Evolutionary conservation across 331 rosid species (phyloP).

Genomic region (Prunus yedoensis): DNA sequence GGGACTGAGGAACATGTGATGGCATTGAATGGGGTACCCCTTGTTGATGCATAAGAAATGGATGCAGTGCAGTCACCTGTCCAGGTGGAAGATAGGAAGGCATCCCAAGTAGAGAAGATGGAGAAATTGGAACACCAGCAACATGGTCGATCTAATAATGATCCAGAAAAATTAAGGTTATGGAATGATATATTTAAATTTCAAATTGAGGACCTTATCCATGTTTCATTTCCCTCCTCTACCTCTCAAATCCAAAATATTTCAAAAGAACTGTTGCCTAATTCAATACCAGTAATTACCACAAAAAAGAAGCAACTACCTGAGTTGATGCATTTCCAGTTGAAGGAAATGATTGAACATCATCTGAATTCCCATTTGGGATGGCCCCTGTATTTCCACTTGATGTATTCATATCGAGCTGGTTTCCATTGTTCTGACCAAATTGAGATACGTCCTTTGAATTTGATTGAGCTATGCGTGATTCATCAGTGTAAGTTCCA

Average conservation of each 20-base stretch:
- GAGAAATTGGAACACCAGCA: conserved; percentile 66
- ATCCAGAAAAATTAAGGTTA: conserved; percentile 19
- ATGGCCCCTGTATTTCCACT: conserved; percentile 57
- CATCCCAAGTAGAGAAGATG: conserved; percentile 80
- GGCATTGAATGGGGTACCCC: conserved; percentile 73
- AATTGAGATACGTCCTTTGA: conserved; percentile 60
- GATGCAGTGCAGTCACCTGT: conserved; percentile 81
- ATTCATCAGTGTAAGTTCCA: conserved; percentile 68
- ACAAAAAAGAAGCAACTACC: conserved; percentile 43
- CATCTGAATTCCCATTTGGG: conserved; percentile 70
- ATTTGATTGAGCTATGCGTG: conserved; percentile 52
- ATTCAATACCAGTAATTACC: background rate
- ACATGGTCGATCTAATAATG: conserved; percentile 59
- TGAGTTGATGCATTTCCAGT: conserved; percentile 58
- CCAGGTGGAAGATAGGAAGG: conserved; percentile 91
- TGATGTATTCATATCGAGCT: conserved; percentile 52
- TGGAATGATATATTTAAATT: background rate
- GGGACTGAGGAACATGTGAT: conserved; percentile 75
- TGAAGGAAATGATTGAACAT: conserved; percentile 56
- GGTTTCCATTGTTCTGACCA: conserved; percentile 70
- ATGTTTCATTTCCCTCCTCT: background rate
- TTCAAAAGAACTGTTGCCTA: background rate
- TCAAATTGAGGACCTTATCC: background rate
- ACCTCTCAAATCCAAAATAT: background rate
- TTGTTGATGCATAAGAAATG: conserved; percentile 87